Base-by-base conservation (phyloP, 1,284 basidiomycete species). In the Meira miltonrushii region DNA sequence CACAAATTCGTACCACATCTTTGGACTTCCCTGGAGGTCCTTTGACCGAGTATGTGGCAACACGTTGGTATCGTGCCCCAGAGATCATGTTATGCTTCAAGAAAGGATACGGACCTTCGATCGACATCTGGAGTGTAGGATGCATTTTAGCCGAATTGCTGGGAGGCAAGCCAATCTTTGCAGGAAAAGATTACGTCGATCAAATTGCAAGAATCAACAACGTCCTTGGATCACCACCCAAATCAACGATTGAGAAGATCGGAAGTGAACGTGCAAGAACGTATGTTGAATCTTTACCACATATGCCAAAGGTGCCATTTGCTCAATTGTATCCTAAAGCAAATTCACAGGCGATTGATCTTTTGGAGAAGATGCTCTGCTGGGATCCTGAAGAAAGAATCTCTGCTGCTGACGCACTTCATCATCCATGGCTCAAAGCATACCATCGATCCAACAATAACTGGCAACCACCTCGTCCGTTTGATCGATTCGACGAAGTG, bases 81-180 rank as follows among this genome's bases (percentile, higher is more conserved):
- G 75, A 78, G 50, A 68, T 75, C 57, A 75, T 78, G 74, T 71
- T 78, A n/a, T 71, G 73, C 56, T 75, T 70, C 66, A 60, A 64
- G 17, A 66, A 67, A 15, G 75, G 75, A 21, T 78, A 78, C 63
- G 75, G 72, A 17, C 54, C 69, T n/a, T 66, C 71, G 25, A 68
- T 75, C 63, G 75, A 78, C 64, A 72, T 78, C 65, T 78, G 75
- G 75, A 71, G 69, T 33, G 71, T 74, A 19, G 75, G 75, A 1
- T 78, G 75, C 63, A 78, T 78, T 52, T 62, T 78, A 40, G 75
- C 75, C 11, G 74, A 77, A 58, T 64, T 78, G 46, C 64, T 77
- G 33, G 67, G 61, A 0, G 72, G 75, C 15, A 65, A 66, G 25
- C 75, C 75, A 43, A 63, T 78, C 55, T 78, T 75, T 62, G 66